These are phyloP conservation scores for Haplosporangium sp. DNA, from an alignment of 371 early-diverging fungal genomes.

Conservation along the genomic window DNA sequence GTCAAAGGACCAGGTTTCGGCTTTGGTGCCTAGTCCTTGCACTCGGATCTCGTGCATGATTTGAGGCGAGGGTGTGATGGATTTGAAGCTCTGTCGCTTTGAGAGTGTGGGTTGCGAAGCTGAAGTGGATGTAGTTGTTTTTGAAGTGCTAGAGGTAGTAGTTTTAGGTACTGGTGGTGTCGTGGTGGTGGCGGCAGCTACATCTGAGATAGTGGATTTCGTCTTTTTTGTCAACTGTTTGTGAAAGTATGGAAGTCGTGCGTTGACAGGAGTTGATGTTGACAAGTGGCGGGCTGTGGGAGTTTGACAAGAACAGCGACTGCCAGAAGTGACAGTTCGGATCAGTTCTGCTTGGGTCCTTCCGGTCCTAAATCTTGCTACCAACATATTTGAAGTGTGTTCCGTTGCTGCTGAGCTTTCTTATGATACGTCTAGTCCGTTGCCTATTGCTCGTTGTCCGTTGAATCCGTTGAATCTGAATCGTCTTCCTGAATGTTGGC, in stretches of 20 bases:
- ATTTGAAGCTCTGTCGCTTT: conserved; percentile 41
- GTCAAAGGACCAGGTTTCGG: conserved; percentile 46
- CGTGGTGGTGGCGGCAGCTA: background rate
- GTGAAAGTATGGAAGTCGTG: conserved; percentile 41
- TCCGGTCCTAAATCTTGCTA: conserved; percentile 8
- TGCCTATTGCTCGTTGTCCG: background rate
- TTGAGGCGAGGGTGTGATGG: conserved; percentile 37
- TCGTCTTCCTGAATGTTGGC: background rate
- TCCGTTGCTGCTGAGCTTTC: no score
- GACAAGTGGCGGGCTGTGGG: conserved; percentile 15
- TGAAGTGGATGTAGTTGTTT: conserved; percentile 1
- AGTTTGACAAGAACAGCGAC: background rate
- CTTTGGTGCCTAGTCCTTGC: conserved; percentile 42
- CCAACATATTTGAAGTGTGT: conserved; percentile 2
- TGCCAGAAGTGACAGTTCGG: background rate
- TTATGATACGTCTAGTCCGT: no score
- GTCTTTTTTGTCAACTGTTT: conserved; percentile 32
- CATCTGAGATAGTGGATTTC: background rate
- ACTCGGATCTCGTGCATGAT: conserved; percentile 47
- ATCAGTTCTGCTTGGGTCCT: conserved; percentile 5
- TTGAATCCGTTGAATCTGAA: background rate
- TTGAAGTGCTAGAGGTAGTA: conserved; percentile 4
- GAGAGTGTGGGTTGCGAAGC: conserved; percentile 6
- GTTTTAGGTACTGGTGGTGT: conserved; percentile 9
- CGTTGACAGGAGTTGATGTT: conserved; percentile 6